Conservation (phyloP, 2,329 filamentous ascomycete genomes). For the Cordyceps farinosa region DNA sequence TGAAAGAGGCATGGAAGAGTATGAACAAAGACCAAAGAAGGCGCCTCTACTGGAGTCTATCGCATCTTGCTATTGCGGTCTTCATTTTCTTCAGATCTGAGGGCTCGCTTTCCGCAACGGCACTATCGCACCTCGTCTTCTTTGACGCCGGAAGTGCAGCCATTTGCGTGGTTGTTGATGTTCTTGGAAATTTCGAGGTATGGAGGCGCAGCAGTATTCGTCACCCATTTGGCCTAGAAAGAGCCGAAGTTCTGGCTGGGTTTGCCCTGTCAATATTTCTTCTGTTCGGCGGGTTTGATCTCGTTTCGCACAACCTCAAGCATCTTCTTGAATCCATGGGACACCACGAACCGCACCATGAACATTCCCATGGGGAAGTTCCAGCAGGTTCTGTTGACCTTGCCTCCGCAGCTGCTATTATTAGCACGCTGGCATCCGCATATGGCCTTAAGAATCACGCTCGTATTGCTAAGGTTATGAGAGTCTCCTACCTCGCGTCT, state of each 20-base stretch:
- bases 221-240: conserved; percentile 89
- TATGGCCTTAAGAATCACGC: conserved; percentile 86
- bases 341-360: conserved; percentile 67
- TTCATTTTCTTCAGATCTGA: conserved; percentile 84
- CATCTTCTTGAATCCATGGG: conserved; percentile 71
- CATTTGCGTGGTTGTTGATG: conserved; percentile 87
- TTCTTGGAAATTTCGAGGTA: conserved; percentile 94
- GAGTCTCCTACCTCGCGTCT: conserved; percentile 75
- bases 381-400: conserved; percentile 75
- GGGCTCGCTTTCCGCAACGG: conserved; percentile 85
- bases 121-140: conserved; percentile 86
- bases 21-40: conserved; percentile 85
- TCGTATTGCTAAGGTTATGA: conserved; percentile 87
- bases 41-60: conserved; percentile 83
- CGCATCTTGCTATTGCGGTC: conserved; percentile 77
- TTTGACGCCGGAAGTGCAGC: conserved; percentile 93
- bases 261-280: conserved; percentile 95
- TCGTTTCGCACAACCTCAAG: conserved; percentile 89
- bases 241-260: conserved; percentile 88
- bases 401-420: conserved; percentile 75
- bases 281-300: conserved; percentile 94
- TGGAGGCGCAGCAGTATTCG: conserved; percentile 91
- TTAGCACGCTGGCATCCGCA: conserved; percentile 79
- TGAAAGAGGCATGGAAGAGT: conserved; percentile 81
- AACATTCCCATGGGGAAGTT: conserved; percentile 62